Evolutionary conservation across 345 rosid species (phyloP).

Genomic region (Syzygium jambos): DNA sequence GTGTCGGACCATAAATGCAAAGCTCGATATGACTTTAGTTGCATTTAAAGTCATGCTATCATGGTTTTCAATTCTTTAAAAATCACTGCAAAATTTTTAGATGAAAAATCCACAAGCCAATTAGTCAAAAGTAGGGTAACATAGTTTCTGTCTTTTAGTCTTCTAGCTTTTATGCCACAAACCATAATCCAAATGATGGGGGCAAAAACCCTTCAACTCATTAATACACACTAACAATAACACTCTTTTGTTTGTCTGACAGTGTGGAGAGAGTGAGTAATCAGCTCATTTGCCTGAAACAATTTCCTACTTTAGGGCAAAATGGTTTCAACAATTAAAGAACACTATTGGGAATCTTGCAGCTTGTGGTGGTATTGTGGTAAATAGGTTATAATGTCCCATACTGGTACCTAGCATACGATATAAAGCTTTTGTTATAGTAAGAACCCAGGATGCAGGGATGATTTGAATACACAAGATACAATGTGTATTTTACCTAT

Average conservation of each 20-base stretch:
- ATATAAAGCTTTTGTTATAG: neutral
- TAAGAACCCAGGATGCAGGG: neutral
- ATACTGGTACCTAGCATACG: neutral
- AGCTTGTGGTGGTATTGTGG: neutral
- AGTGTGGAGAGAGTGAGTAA: neutral
- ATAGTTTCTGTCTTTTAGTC: neutral
- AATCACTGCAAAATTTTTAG: neutral
- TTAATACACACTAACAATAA: neutral
- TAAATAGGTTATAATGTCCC: neutral
- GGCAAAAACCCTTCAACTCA: neutral
- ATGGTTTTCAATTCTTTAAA: neutral
- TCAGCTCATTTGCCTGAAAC: neutral
- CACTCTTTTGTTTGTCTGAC: neutral
- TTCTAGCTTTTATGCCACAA: neutral
- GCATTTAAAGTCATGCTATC: neutral
- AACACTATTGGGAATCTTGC: neutral
- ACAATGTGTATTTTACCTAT: neutral
- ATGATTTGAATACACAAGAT: neutral
- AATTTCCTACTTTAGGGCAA: neutral
- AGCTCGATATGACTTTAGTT: neutral
- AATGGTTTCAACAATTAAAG: neutral
- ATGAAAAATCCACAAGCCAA: neutral
- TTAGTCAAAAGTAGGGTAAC: neutral
- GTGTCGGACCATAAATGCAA: neutral
- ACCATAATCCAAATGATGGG: neutral